Conservation (phyloP, 2,329 filamentous ascomycete genomes). For the Fusarium protoensiforme region DNA sequence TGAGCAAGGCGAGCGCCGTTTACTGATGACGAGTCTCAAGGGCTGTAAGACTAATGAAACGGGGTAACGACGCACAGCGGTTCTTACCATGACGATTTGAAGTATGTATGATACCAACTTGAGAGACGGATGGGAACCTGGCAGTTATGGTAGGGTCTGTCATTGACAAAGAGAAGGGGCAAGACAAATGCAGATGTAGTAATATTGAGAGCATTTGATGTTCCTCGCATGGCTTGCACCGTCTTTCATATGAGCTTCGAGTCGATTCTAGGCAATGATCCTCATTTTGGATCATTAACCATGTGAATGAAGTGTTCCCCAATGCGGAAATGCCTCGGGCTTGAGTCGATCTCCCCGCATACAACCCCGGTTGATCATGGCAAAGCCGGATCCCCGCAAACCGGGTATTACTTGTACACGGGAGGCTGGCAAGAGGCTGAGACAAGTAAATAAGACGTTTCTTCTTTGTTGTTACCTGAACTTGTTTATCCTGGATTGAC, state of each 20-base stretch:
- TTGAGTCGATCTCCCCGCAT: constrained; percentile 44
- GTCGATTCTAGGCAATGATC: not conserved
- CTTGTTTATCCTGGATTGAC: not conserved
- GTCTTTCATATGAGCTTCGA: not conserved
- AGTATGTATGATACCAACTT: constrained; percentile 42
- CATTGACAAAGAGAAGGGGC: not conserved
- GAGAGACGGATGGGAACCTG: constrained; percentile 20
- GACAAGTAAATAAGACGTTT: not conserved
- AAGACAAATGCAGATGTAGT: constrained; percentile 9
- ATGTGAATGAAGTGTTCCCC: constrained; percentile 43
- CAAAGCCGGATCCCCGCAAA: constrained; percentile 24
- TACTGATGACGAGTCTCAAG: not conserved
- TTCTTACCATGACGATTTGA: constrained; percentile 22
- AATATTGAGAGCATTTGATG: not conserved
- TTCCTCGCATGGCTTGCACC: not conserved
- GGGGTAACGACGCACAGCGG: constrained; percentile 8
- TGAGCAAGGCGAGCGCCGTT: not conserved
- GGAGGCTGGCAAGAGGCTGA: not conserved
- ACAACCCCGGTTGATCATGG: constrained; percentile 29
- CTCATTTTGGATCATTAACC: not conserved
- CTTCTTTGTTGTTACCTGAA: not conserved
- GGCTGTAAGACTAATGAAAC: constrained; percentile 33
- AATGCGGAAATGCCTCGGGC: constrained; percentile 50
- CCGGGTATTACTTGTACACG: not conserved
- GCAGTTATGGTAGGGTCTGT: not conserved